Conservation (phyloP, 345 rosid species). For the Citrus trifoliata region DNA sequence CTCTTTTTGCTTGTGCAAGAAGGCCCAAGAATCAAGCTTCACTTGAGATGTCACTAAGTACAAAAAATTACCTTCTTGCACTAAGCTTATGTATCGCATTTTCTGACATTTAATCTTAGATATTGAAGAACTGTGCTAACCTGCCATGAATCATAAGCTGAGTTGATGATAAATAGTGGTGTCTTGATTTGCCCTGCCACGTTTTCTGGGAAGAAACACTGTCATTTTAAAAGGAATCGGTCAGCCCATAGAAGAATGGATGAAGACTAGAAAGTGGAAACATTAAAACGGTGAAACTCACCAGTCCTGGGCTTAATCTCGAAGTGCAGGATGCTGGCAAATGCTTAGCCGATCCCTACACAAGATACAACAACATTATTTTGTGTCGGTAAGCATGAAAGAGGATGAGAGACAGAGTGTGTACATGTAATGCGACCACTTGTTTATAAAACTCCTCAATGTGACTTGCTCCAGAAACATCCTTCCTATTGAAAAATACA, state of each 20-base stretch:
- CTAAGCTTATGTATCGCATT: not conserved
- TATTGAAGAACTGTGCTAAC: constrained; percentile 30
- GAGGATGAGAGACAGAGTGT: not conserved
- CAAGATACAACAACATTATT: constrained; percentile 1
- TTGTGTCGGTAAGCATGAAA: not conserved
- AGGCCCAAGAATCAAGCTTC: not conserved
- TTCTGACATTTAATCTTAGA: not conserved
- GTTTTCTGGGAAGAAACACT: constrained; percentile 97
- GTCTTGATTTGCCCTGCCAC: constrained; percentile 54
- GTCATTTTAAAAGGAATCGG: constrained; percentile 17
- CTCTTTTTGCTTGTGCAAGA: no score
- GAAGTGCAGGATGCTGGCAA: constrained; percentile 80
- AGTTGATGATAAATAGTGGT: constrained; percentile 78
- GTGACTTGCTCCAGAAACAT: constrained; percentile 64
- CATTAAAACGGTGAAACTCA: constrained; percentile 12
- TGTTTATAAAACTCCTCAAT: constrained; percentile 54
- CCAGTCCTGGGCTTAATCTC: constrained; percentile 56
- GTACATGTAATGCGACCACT: constrained; percentile 83
- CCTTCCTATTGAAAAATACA: constrained; percentile 48
- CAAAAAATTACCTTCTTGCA: not conserved
- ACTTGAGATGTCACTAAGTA: not conserved
- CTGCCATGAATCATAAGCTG: constrained; percentile 98
- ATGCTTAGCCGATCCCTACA: constrained; percentile 79
- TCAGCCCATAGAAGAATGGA: constrained; percentile 7
- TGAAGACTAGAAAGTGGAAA: not conserved